phyloP scores from a whole-genome alignment of 768 basidiomycete species.

The Russula emetica region DNA sequence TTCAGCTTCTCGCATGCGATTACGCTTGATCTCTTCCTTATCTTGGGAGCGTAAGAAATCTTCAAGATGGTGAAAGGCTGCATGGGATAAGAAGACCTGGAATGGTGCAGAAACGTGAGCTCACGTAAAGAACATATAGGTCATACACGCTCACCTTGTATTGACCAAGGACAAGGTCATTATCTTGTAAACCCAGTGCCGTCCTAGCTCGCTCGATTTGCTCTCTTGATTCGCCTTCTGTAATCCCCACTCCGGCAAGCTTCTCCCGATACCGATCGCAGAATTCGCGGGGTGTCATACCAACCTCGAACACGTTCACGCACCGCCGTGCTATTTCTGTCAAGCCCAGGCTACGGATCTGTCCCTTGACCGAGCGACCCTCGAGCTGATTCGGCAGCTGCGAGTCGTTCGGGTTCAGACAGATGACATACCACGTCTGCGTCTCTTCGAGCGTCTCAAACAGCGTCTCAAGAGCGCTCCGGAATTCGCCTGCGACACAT shows the following conservation, averaged over 20 bases:
- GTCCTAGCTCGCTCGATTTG: slow-evolving; percentile 55
- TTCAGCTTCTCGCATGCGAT: slow-evolving; percentile 70
- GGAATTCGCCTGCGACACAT: slow-evolving; percentile 88
- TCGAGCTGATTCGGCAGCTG: slow-evolving; percentile 94
- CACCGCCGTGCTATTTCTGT: slow-evolving; percentile 69
- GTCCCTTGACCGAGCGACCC: slow-evolving; percentile 85
- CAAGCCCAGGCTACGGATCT: slow-evolving; percentile 78
- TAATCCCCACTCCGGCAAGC: slow-evolving; percentile 50
- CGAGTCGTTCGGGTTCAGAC: slow-evolving; percentile 91
- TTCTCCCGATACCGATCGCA: slow-evolving; percentile 75
- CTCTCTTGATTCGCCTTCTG: slow-evolving; percentile 58
- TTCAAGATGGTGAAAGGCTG: slow-evolving; percentile 83
- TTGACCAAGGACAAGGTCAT: slow-evolving; percentile 75
- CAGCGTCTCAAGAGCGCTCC: slow-evolving; percentile 74
- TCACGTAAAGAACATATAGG: background rate
- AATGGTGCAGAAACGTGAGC: slow-evolving; percentile 10
- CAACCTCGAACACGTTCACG: slow-evolving; percentile 70
- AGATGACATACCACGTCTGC: slow-evolving; percentile 88
- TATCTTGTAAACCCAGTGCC: slow-evolving; percentile 55
- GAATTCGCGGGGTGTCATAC: slow-evolving; percentile 83
- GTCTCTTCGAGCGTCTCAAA: slow-evolving; percentile 87
- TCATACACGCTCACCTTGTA: slow-evolving; percentile 58
- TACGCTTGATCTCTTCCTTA: slow-evolving; percentile 81
- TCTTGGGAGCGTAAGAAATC: slow-evolving; percentile 80
- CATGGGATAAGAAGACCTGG: slow-evolving; percentile 85